Conservation (phyloP, 2,329 filamentous ascomycete species). For the Stagonosporopsis chrysanthemi region DNA sequence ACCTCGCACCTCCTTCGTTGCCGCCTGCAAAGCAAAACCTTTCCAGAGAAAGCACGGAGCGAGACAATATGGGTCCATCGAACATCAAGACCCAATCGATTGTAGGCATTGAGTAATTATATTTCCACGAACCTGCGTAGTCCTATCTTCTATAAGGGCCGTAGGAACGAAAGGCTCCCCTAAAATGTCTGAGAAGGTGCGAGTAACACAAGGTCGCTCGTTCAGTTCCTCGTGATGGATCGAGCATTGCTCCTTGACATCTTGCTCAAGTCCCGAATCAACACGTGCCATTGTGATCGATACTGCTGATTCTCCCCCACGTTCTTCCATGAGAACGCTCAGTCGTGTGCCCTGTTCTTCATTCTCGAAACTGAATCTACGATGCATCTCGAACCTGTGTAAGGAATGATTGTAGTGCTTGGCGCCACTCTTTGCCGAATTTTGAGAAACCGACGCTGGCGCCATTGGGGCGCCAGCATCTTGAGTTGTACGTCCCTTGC, state of each 20-base stretch:
- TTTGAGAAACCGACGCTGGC: not conserved
- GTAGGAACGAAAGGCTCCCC: slow-evolving; percentile 3
- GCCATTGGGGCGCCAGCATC: not conserved
- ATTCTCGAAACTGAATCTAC: slow-evolving; percentile 7
- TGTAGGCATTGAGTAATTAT: not conserved
- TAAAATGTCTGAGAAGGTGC: slow-evolving; percentile 9
- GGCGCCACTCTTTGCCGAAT: not conserved
- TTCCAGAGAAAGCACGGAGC: not conserved
- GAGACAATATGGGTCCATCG: not conserved
- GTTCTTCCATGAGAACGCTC: not conserved
- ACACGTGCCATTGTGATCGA: not conserved
- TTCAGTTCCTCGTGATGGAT: not conserved
- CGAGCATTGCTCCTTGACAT: not conserved
- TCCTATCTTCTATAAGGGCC: not conserved
- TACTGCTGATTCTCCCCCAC: not conserved
- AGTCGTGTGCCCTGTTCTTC: not conserved
- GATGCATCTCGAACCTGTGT: not conserved
- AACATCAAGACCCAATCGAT: not conserved
- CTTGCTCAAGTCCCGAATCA: not conserved
- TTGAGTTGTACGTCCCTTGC: not conserved
- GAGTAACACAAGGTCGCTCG: not conserved
- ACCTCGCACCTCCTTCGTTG: too few species aligned
- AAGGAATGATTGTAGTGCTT: not conserved
- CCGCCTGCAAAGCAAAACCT: too few species aligned
- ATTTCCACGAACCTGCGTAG: not conserved